phyloP scores from a whole-genome alignment of 257 asterid species.

The Fraxinus excelsior region DNA sequence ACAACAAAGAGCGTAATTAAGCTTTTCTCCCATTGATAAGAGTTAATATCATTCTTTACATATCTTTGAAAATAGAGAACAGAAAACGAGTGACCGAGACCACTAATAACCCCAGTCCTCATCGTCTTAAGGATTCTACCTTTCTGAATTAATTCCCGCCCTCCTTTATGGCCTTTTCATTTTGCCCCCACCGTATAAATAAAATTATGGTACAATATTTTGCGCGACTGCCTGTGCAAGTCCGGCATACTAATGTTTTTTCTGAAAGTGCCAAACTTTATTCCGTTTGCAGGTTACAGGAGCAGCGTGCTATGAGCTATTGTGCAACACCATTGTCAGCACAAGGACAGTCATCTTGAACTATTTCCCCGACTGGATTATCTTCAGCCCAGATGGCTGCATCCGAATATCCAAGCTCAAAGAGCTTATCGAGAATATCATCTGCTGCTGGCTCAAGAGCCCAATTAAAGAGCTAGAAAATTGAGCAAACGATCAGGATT shows the following conservation, averaged over 20 bases:
- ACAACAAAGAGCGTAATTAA: not conserved
- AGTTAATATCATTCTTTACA: not conserved
- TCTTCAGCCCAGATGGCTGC: constrained; percentile 82
- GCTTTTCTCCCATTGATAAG: not conserved
- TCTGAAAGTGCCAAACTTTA: not conserved
- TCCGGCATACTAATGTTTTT: not conserved
- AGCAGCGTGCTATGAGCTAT: not conserved
- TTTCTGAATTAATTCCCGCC: not conserved
- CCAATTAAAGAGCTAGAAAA: constrained; percentile 83
- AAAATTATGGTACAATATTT: not conserved
- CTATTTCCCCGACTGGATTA: constrained; percentile 66
- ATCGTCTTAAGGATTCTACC: not conserved
- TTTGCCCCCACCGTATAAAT: not conserved
- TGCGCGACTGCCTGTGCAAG: not conserved
- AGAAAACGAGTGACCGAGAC: not conserved
- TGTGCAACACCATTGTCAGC: constrained; percentile 26
- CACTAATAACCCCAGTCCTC: not conserved
- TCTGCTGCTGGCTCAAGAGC: constrained; percentile 98
- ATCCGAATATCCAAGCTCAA: constrained; percentile 75
- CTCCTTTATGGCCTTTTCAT: constrained; percentile 1
- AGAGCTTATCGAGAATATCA: constrained; percentile 71
- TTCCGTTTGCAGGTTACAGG: not conserved
- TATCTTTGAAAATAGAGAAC: not conserved
- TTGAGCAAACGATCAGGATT: not conserved
- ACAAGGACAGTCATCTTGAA: constrained; percentile 44